Conservation (phyloP, 208 protist species). For the Trypanosoma scelopori region DNA sequence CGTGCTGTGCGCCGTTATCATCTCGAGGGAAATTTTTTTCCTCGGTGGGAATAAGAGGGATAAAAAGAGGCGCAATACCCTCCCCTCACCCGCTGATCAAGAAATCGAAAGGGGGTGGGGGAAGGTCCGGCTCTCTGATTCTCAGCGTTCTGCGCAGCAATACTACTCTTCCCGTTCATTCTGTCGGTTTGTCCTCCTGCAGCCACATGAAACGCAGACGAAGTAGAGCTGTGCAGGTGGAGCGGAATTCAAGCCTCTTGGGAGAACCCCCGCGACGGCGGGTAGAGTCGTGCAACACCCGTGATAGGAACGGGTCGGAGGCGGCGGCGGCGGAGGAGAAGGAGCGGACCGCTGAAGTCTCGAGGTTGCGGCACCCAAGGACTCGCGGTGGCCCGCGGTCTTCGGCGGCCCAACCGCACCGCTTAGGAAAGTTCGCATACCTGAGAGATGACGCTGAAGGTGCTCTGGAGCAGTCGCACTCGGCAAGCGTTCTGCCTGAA, state of each 20-base stretch:
- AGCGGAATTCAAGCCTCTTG: neutral
- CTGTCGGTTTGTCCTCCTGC: neutral
- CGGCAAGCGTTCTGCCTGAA: neutral
- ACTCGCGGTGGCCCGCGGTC: neutral
- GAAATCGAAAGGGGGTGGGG: too few relatives aligned
- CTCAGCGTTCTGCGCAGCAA: neutral
- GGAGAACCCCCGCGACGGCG: neutral
- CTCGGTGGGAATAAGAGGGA: neutral
- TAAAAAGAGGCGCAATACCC: neutral
- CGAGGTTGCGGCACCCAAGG: neutral
- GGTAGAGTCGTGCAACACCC: neutral
- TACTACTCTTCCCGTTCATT: neutral
- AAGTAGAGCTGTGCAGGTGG: neutral
- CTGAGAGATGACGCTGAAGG: conserved; percentile 8
- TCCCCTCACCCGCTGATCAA: too few relatives aligned
- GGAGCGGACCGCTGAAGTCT: neutral
- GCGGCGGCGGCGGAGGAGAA: conserved; percentile 1
- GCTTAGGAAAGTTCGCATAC: neutral
- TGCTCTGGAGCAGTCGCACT: neutral
- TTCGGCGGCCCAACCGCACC: neutral
- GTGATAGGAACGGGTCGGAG: neutral
- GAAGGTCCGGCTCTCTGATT: too few relatives aligned
- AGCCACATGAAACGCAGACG: conserved; percentile 20
- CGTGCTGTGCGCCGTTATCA: neutral
- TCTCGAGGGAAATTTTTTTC: neutral